These are phyloP conservation scores for Rhododendron vialii DNA, from an alignment of 148 eudicot species.

Conservation along the genomic window DNA sequence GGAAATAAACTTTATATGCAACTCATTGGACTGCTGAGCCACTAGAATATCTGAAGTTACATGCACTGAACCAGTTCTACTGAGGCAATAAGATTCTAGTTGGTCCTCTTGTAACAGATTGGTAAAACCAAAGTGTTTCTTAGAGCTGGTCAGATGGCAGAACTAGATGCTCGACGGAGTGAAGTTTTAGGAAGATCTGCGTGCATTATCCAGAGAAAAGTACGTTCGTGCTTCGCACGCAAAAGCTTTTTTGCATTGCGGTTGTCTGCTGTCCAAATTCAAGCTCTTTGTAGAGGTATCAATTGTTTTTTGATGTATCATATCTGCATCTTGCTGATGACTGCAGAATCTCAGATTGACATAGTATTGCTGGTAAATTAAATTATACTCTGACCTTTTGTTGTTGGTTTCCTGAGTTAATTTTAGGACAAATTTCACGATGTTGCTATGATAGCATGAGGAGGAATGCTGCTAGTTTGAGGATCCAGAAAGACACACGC, in stretches of 20 bases:
- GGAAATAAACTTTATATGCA: conserved; percentile 2
- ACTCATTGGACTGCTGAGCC: not conserved
- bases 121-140: conserved; percentile 94
- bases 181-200: conserved; percentile 86
- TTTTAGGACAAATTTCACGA: conserved; percentile 65
- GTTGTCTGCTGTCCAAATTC: conserved; percentile 52
- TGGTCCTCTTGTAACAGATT: conserved; percentile 42
- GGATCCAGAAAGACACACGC: conserved; percentile 65
- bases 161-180: conserved; percentile 69
- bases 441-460: conserved; percentile 39
- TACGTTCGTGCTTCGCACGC: conserved; percentile 47
- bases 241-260: conserved; percentile 47
- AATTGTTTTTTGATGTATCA: not conserved
- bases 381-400: not conserved
- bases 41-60: conserved; percentile 5
- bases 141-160: conserved; percentile 99
- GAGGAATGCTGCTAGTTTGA: conserved; percentile 63
- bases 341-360: not conserved
- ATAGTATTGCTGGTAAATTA: not conserved
- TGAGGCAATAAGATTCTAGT: not conserved
- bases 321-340: not conserved
- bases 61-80: not conserved
- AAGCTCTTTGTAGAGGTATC: conserved; percentile 76
- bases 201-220: conserved; percentile 59
- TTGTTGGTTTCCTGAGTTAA: conserved; percentile 3